Conservation (phyloP, 2,329 filamentous ascomycete species). For the Clonostachys byssicola region DNA sequence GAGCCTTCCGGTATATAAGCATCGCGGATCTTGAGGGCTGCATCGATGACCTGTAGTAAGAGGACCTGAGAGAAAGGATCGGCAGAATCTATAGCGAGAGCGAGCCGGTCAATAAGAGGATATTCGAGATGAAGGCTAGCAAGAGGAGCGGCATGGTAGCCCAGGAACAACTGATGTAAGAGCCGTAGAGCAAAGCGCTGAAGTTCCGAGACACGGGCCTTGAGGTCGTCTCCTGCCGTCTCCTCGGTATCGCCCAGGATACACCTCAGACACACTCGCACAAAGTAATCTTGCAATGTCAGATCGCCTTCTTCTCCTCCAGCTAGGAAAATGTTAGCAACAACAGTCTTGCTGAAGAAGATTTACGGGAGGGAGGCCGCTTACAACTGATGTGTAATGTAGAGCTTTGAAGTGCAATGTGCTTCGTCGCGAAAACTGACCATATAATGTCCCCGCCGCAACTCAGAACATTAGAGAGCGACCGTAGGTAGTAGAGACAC, state of each 20-base stretch:
- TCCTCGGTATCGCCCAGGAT: conserved; percentile 29
- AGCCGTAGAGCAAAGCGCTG: conserved; percentile 68
- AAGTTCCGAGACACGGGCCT: conserved; percentile 55
- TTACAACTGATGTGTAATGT: conserved; percentile 42
- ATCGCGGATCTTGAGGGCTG: conserved; percentile 64
- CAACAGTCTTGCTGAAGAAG: neutral
- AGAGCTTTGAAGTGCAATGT: conserved; percentile 18
- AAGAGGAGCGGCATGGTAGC: conserved; percentile 55
- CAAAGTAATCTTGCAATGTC: conserved; percentile 63
- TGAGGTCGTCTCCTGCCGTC: conserved; percentile 11
- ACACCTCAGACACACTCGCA: conserved; percentile 61
- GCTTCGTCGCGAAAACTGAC: conserved; percentile 63
- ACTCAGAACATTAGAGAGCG: conserved; percentile 68
- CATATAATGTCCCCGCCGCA: conserved; percentile 65
- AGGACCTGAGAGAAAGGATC: conserved; percentile 73
- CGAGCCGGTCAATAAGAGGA: conserved; percentile 64
- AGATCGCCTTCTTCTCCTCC: conserved; percentile 48
- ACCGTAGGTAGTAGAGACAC: conserved; percentile 73
- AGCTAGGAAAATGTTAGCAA: conserved; percentile 27
- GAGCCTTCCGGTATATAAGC: conserved; percentile 23
- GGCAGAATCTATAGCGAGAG: conserved; percentile 51
- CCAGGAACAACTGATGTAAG: conserved; percentile 65
- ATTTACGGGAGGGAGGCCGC: conserved; percentile 11
- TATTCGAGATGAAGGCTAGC: conserved; percentile 65
- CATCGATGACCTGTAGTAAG: conserved; percentile 73